Percentiles rank a stretch among this genome's conserved stretches.
phyloP scores from a whole-genome alignment of 495 filamentous ascomycete species.

The Neurospora tetrasperma region DNA sequence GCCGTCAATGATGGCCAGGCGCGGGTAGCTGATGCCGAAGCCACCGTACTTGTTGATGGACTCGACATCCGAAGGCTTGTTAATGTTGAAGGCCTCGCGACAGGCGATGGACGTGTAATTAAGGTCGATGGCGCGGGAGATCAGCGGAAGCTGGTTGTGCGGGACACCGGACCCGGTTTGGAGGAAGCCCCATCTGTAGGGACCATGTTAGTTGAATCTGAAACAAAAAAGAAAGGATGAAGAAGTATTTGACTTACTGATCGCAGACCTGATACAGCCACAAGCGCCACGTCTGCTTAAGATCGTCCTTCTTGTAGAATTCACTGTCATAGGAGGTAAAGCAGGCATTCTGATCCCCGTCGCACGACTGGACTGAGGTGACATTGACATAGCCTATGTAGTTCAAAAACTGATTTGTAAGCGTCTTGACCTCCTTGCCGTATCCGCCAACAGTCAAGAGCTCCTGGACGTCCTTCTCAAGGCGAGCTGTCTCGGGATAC shows the following conservation, averaged over 20 bases:
- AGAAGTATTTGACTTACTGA: constrained; percentile 22
- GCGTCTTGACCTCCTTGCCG: constrained; percentile 28
- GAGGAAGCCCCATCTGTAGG: constrained; percentile 58
- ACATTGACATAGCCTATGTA: constrained; percentile 51
- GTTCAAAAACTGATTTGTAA: constrained; percentile 52
- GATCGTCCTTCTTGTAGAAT: constrained; percentile 41
- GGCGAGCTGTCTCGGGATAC: constrained; percentile 32
- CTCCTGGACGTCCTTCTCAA: constrained; percentile 31
- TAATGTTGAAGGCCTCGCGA: constrained; percentile 52
- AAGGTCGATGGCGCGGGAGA: constrained; percentile 53
- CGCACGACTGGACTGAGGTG: constrained; percentile 19
- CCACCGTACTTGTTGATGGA: constrained; percentile 61
- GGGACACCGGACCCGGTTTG: constrained; percentile 57
- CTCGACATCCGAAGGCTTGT: constrained; percentile 40
- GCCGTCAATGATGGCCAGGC: constrained; percentile 59
- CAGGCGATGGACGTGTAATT: constrained; percentile 45
- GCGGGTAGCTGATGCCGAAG: constrained; percentile 51
- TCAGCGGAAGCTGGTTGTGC: constrained; percentile 43
- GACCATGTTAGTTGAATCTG: constrained; percentile 2
- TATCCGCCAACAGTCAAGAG: constrained; percentile 50
- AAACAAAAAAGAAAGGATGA: background rate
- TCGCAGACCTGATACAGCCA: constrained; percentile 51
- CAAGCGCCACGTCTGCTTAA: constrained; percentile 40
- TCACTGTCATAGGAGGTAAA: constrained; percentile 41
- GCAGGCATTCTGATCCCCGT: constrained; percentile 40